A percentile compares a stretch with the other conserved stretches of the same genome.
These are phyloP conservation scores for Leccinum subgranulosum DNA, from an alignment of 768 basidiomycete genomes.

Conservation along the genomic window DNA sequence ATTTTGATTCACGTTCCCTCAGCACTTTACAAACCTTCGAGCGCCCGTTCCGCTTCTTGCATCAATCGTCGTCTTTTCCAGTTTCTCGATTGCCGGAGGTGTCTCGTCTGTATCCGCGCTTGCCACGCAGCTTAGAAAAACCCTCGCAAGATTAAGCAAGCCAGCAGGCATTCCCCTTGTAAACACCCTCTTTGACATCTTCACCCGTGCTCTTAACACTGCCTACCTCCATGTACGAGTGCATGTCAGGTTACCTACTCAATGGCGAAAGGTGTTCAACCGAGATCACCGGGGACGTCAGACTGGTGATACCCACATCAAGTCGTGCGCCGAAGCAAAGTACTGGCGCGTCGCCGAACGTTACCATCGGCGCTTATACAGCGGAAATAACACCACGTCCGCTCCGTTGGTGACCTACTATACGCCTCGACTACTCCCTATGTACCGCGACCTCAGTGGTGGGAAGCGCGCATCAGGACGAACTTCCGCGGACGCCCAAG, in stretches of 20 bases:
- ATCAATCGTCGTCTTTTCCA: constrained; percentile 10
- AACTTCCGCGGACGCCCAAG: constrained; percentile 15
- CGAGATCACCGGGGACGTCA: background rate
- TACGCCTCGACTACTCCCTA: constrained; percentile 38
- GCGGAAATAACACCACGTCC: constrained; percentile 6
- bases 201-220: constrained; percentile 14
- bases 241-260: constrained; percentile 5
- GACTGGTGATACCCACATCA: constrained; percentile 19
- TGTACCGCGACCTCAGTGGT: constrained; percentile 29
- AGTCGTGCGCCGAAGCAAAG: constrained; percentile 21
- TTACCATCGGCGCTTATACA: constrained; percentile 25
- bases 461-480: background rate
- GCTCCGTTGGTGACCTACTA: constrained; percentile 33
- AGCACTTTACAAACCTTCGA: constrained; percentile 5
- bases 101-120: constrained; percentile 1
- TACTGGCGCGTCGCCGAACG: constrained; percentile 33
- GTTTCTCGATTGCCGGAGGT: constrained; percentile 5
- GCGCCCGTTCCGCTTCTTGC: constrained; percentile 1
- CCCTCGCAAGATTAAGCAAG: background rate
- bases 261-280: constrained; percentile 6
- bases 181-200: constrained; percentile 4
- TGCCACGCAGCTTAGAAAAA: constrained; percentile 4
- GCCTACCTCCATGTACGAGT: constrained; percentile 16
- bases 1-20: background rate
- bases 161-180: constrained; percentile 1